Evolutionary conservation across 2,329 filamentous ascomycete genomes (phyloP), one percentile per base, ranked within the genome.

Genomic region (Grosmannia serpens): DNA sequence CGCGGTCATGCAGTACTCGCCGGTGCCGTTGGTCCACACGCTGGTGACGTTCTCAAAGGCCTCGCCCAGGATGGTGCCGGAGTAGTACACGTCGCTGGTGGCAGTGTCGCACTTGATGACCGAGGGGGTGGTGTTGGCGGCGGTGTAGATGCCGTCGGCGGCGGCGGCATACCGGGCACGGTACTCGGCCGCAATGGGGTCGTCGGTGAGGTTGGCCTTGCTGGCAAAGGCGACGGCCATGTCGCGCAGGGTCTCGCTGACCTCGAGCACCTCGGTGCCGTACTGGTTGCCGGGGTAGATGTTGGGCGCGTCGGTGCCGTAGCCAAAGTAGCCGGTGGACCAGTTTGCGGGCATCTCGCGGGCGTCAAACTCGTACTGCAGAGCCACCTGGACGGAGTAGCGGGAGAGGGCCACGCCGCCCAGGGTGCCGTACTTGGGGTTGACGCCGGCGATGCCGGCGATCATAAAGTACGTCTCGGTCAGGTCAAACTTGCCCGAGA

Each of bases 291-390:
- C 69, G 0, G 85, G 85, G 62, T 85, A 85, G 52, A 83, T 68
- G 51, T 76, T 69, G 0, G 86, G 83, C 7, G 67, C 64, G 27
- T 74, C 68, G 26, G 77, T 74, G 20, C 85, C 87, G 65, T 82
- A 84, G 1, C 85, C 79, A 33, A 90, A 75, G 68, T 90, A 90
- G 6, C 86, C 86, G 0, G 85, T 87, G 1, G 77, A 73, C 70
- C 79, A 89, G 68, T 84, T 84, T 1, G 67, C 66, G 0, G 86
- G 84, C 38, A 88, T 80, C 61, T 89, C 86, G 38, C 87, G 80
- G 1, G 80, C 73, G 64, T 90, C 87, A 61, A 91, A 81, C 69
- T 91, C 87, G 63, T 89, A 88, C 69, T 91, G 87, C 57, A 90
- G 74, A 0, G 84, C 86, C 3, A 89, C 86, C 67, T 91, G 88